Base-by-base conservation (phyloP, 768 basidiomycete species). In the Mycena rebaudengoi region DNA sequence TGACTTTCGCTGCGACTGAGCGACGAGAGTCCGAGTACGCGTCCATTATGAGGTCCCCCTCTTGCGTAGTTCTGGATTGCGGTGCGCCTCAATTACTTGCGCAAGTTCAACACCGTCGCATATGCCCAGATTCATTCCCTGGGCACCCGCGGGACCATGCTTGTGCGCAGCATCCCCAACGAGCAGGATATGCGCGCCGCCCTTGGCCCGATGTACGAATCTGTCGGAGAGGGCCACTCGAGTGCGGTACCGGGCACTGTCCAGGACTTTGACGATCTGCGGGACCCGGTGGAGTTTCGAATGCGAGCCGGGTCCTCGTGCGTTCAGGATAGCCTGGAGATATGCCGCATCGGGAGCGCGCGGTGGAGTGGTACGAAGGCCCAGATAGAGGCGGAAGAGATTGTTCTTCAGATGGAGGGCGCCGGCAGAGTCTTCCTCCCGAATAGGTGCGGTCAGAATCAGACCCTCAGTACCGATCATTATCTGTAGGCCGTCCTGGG, bases 51-150 rank as follows among this genome's bases (percentile, higher is more conserved):
- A 26, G 57, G 14, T 26, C 55, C 16, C 56, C 79, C 76, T 1
- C 67, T 14, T 33, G 55, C 18, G 18, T n/a, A 20, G 4, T 44
- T 21, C 29, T 12, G 2, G 8, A 29, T 29, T 37, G n/a, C 57
- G 57, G 39, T 78, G 79, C 37, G 71, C 73, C 23, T 69, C 68
- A 26, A 84, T 64, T 4, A 62, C 74, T 12, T 76, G 74, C 3
- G 76, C 82, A 6, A 82, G 74, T 46, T 72, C 71, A 14, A 80
- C 51, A 0, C 76, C 81, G 56, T 84, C 83, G 25, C 81, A 75
- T 16, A 84, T 65, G 5, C 82, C 80, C 28, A 84, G 74, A 63
- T 83, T 83, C 82, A 84, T 81, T 7, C 82, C 83, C 57, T 82
- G 82, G 2, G 82, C 83, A 5, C 83, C 83, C 3, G 73, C 75